Percentiles rank a stretch among this genome's conserved stretches.
phyloP scores from a whole-genome alignment of 805 yeast genomes.

The Starmerella cellae region DNA sequence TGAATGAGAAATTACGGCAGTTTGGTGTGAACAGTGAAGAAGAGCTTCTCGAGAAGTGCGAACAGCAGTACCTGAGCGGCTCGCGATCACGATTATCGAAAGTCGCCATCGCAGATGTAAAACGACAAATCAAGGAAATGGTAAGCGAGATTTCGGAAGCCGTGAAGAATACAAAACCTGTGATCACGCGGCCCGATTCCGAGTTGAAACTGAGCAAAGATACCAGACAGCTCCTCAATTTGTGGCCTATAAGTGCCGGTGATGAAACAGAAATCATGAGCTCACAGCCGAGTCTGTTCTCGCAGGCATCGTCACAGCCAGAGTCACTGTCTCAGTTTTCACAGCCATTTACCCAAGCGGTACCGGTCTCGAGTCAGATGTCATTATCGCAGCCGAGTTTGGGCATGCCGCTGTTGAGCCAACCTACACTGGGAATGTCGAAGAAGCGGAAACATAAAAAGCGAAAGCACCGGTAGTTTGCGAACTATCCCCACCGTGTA shows the following conservation, averaged over 20 bases:
- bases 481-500: not conserved
- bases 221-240: not conserved
- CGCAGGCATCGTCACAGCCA: not conserved
- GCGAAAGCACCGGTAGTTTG: not conserved
- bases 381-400: not conserved
- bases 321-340: not conserved
- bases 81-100: not conserved
- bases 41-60: not conserved
- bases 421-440: conserved; percentile 3
- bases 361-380: not conserved
- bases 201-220: not conserved
- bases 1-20: not conserved
- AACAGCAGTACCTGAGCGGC: not conserved
- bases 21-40: not conserved
- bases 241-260: not conserved
- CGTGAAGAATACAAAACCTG: not conserved
- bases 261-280: not conserved
- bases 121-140: not conserved
- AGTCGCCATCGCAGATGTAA: not conserved
- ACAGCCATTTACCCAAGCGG: not conserved
- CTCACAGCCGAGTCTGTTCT: not conserved
- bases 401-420: not conserved
- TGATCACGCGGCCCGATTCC: not conserved
- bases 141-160: not conserved
- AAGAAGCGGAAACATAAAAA: conserved; percentile 1